These are phyloP conservation scores for Phoma sp. DNA, from an alignment of 2,329 filamentous ascomycete species.

Conservation along the genomic window DNA sequence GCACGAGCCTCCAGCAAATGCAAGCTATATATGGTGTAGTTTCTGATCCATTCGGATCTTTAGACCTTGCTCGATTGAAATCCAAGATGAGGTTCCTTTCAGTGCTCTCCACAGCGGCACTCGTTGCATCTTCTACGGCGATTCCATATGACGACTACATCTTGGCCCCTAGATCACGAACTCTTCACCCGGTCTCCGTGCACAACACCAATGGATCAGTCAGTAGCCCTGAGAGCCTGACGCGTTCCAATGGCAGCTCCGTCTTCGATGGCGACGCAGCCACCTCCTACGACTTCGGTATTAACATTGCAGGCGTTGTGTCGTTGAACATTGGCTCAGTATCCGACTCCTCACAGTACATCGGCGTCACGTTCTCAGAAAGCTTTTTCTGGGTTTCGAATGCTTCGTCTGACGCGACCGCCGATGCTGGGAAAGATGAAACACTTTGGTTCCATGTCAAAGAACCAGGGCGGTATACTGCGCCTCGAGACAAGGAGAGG, in stretches of 20 bases:
- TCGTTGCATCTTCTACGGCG: constrained; percentile 7
- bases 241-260: constrained; percentile 35
- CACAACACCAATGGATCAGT: constrained; percentile 51
- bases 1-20: neutral
- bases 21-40: neutral
- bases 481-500: constrained; percentile 50
- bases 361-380: constrained; percentile 53
- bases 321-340: constrained; percentile 44
- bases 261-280: constrained; percentile 47
- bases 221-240: constrained; percentile 42
- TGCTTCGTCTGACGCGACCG: constrained; percentile 55
- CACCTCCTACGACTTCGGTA: constrained; percentile 52
- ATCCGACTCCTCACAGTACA: constrained; percentile 46
- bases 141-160: constrained; percentile 51
- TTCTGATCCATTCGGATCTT: neutral
- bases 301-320: constrained; percentile 53
- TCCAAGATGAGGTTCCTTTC: constrained; percentile 2
- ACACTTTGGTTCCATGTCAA: constrained; percentile 56
- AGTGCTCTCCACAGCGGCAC: neutral
- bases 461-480: constrained; percentile 50
- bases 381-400: constrained; percentile 58
- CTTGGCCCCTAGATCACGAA: constrained; percentile 49
- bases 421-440: constrained; percentile 55
- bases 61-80: neutral
- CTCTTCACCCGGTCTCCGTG: constrained; percentile 38